phyloP scores from a whole-genome alignment of 225 moss, liverwort and hornwort genomes.

The Polytrichum commune region DNA sequence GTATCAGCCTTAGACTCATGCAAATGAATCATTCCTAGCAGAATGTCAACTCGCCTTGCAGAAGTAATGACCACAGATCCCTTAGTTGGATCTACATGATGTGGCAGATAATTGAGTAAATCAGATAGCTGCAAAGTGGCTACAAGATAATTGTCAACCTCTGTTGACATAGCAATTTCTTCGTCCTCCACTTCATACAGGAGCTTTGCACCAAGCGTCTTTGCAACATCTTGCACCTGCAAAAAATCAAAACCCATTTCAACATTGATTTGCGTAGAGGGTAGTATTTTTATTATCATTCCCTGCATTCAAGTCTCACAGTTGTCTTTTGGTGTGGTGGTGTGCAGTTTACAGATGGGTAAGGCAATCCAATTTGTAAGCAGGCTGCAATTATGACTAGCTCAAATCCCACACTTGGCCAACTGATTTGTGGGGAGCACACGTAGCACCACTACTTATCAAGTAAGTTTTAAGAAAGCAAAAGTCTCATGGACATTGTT shows the following conservation, averaged over 20 bases:
- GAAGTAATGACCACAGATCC: constrained; percentile 81
- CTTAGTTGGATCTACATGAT: constrained; percentile 63
- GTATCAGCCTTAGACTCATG: constrained; percentile 64
- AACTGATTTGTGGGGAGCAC: too few species aligned
- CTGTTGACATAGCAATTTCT: constrained; percentile 81
- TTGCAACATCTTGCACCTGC: constrained; percentile 90
- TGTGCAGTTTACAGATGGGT: not conserved
- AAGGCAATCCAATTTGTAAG: too few species aligned
- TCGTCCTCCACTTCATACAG: constrained; percentile 59
- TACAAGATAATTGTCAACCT: constrained; percentile 71
- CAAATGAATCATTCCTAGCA: constrained; percentile 73
- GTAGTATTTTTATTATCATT: too few species aligned
- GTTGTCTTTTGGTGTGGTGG: too few species aligned
- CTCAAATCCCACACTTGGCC: too few species aligned
- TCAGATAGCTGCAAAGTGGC: constrained; percentile 76
- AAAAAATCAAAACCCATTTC: not conserved
- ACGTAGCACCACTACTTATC: too few species aligned
- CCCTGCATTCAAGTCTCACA: too few species aligned
- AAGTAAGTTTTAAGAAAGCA: too few species aligned
- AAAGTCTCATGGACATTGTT: too few species aligned
- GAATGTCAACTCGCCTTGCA: constrained; percentile 77
- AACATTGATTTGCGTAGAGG: too few species aligned
- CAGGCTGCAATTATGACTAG: too few species aligned
- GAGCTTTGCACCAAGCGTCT: constrained; percentile 61
- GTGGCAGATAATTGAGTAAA: constrained; percentile 63